Conservation (phyloP, 441 rosid species). For the Erodium trifolium region DNA sequence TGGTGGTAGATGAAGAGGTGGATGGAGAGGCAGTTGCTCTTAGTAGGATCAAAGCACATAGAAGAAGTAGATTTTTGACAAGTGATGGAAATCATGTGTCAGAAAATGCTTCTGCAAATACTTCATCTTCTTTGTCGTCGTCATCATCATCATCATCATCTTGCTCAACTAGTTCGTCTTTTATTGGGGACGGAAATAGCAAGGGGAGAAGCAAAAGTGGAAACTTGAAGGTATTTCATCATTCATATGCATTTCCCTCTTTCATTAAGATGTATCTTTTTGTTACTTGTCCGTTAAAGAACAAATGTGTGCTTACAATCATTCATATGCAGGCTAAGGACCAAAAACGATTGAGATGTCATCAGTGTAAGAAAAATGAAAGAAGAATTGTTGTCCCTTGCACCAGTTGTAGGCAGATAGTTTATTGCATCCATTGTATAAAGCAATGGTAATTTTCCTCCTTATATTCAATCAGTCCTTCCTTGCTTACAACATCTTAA, state of each 20-base stretch:
- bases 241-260: slow-evolving; percentile 9
- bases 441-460: slow-evolving; percentile 45
- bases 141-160: not conserved
- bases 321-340: slow-evolving; percentile 19
- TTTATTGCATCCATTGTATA: slow-evolving; percentile 64
- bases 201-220: slow-evolving; percentile 17
- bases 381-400: slow-evolving; percentile 60
- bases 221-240: slow-evolving; percentile 29
- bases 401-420: slow-evolving; percentile 37
- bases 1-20: not conserved
- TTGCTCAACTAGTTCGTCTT: slow-evolving; percentile 20
- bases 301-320: not conserved
- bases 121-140: slow-evolving; percentile 13
- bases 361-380: slow-evolving; percentile 63
- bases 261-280: slow-evolving; percentile 1
- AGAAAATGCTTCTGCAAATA: not conserved
- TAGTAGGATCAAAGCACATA: slow-evolving; percentile 20
- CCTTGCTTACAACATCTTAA: not conserved
- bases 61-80: slow-evolving; percentile 3
- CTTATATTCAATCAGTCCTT: slow-evolving; percentile 3
- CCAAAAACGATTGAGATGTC: slow-evolving; percentile 40
- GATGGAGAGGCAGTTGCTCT: slow-evolving; percentile 19
- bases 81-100: not conserved
- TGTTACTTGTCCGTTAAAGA: slow-evolving; percentile 11
- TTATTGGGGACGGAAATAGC: not conserved